Evolutionary conservation across 441 rosid species (phyloP), one percentile per base, ranked within the genome.

Genomic region (Adansonia gregorii): DNA sequence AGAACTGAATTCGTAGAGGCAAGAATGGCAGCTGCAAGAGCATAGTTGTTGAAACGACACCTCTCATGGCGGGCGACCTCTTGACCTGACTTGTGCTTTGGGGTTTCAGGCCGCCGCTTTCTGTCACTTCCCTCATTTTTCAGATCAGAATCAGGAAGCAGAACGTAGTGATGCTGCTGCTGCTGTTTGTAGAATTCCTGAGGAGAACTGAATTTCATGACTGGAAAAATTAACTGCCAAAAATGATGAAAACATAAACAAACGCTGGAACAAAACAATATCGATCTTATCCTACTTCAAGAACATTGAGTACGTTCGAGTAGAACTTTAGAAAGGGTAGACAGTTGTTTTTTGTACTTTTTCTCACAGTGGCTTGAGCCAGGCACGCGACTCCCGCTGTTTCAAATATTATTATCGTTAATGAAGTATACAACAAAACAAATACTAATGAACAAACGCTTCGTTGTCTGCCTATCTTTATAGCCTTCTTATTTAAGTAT

Each of bases 1-100:
- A 91, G 89, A 74, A 85, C 55, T 60, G 95, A 90, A 70, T 85
- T 88, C 46, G 88, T 85, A 66, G 94, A 91, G 75, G 94, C 94
- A 83, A 90, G 82, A 74, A 87, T 20, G 11, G 96, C 86, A 12
- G 82, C 86, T 2, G 86, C 87, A 35, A 90, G 84, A 27, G 87
- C 96, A 79, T 86, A 87, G 69, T 73, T 79, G 86, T 86, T 90
- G 76, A 87, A 24, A 54, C 70, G 69, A 66, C 72, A 3, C 67
- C 54, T 78, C 41, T 73, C 74, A 12, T 58, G 39, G 58, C 15
- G 27, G 17, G 78, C 51, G 76, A 76, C 71, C 0, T 9, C 46
- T 1, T 14, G 56, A 14, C 17, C 15, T 11, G 55, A 49, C 6
- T 8, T 24, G 45, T 68, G 31, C 14, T 59, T 48, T 65, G 31